A percentile compares a stretch with the other conserved stretches of the same genome.
Conservation (phyloP, 352 stramenopile species). For the Phytophthora sp. region DNA sequence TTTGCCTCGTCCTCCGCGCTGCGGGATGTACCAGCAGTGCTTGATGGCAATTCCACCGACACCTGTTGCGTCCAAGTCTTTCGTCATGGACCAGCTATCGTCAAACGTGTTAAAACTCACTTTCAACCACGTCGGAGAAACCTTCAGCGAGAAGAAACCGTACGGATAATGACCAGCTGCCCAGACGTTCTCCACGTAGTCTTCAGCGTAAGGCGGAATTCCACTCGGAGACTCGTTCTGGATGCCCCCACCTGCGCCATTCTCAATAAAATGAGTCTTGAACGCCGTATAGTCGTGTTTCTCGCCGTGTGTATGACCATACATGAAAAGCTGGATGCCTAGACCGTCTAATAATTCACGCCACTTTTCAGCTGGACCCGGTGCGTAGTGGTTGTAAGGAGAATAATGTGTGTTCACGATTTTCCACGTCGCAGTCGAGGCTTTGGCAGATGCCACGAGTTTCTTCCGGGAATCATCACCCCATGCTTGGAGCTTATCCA, state of each 20-base stretch:
- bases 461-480: constrained; percentile 59
- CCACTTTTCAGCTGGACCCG: constrained; percentile 55
- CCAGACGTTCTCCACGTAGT: constrained; percentile 76
- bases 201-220: constrained; percentile 60
- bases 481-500: constrained; percentile 67
- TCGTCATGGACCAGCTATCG: constrained; percentile 60
- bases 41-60: constrained; percentile 63
- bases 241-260: constrained; percentile 75
- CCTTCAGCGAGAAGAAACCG: constrained; percentile 68
- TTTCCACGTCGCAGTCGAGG: constrained; percentile 81
- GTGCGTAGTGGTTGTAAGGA: constrained; percentile 79
- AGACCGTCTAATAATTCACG: constrained; percentile 58
- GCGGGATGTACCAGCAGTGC: constrained; percentile 76
- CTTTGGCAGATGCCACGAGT: constrained; percentile 57
- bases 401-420: constrained; percentile 88
- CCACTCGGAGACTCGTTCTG: constrained; percentile 74
- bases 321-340: constrained; percentile 70
- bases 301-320: constrained; percentile 76
- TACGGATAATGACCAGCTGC: constrained; percentile 67
- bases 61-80: constrained; percentile 52
- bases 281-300: constrained; percentile 75
- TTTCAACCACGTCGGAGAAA: constrained; percentile 68
- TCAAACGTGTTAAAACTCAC: constrained; percentile 72
- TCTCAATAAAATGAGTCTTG: constrained; percentile 82
- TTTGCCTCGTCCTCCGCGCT: constrained; percentile 41